Conservation (phyloP, 1,139 yeast species). For the Yamadazyma aaseri region DNA sequence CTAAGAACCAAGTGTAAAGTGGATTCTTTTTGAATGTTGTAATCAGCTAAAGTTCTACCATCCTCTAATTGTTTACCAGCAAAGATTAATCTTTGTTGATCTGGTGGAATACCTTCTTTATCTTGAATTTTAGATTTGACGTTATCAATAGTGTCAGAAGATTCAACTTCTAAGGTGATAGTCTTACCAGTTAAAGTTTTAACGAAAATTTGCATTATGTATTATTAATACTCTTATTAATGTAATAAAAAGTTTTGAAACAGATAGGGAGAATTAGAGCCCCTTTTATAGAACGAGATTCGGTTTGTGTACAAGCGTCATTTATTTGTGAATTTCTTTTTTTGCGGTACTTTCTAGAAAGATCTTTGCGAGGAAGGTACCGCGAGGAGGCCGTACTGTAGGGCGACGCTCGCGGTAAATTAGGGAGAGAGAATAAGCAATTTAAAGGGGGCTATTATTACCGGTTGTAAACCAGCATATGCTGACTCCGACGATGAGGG, state of each 20-base stretch:
- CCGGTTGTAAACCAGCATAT: too few relatives aligned
- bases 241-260: conserved; percentile 3
- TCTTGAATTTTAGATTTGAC: conserved; percentile 55
- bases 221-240: not conserved
- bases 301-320: conserved; percentile 9
- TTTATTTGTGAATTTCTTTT: conserved; percentile 11
- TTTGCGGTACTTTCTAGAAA: conserved; percentile 4
- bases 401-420: not conserved
- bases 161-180: conserved; percentile 67
- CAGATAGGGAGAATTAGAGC: conserved; percentile 8
- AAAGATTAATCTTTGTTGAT: conserved; percentile 55
- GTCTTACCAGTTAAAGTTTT: conserved; percentile 93
- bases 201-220: conserved; percentile 89
- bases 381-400: not conserved
- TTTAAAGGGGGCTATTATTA: too few relatives aligned
- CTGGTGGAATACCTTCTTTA: conserved; percentile 54
- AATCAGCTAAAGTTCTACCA: conserved; percentile 62
- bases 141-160: conserved; percentile 70
- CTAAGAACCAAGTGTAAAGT: conserved; percentile 92
- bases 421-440: too few relatives aligned
- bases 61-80: conserved; percentile 66
- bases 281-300: conserved; percentile 8
- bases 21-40: conserved; percentile 41
- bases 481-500: too few relatives aligned
- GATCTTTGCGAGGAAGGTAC: conserved; percentile 1